Percentiles rank a stretch among this genome's conserved stretches.
These are phyloP conservation scores for Mortierella sp. DNA, from an alignment of 371 early-diverging fungal species.

Conservation along the genomic window DNA sequence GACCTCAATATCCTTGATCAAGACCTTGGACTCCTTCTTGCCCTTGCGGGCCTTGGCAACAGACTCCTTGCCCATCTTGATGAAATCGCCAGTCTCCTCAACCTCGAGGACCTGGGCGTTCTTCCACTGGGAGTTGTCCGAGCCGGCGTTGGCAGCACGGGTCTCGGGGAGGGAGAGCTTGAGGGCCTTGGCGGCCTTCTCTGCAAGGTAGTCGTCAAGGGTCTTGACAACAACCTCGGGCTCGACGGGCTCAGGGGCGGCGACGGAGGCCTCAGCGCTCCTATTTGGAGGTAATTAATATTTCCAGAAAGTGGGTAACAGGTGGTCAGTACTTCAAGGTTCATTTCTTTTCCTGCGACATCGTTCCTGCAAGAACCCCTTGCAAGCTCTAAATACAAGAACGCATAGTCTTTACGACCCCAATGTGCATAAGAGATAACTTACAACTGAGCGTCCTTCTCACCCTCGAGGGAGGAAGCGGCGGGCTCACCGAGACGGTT, in stretches of 20 bases:
- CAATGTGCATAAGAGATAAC: constrained; percentile 19
- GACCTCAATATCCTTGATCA: constrained; percentile 70
- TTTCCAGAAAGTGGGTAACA: neutral
- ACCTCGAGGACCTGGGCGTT: constrained; percentile 77
- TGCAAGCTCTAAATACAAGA: neutral
- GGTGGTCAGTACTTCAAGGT: neutral
- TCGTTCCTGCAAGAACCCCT: too few relatives aligned
- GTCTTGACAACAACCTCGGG: constrained; percentile 81
- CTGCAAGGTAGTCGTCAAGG: constrained; percentile 84
- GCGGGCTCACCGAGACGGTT: constrained; percentile 83
- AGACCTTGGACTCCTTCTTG: constrained; percentile 71
- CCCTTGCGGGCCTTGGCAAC: constrained; percentile 58
- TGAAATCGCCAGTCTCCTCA: constrained; percentile 72
- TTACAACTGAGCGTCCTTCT: constrained; percentile 53
- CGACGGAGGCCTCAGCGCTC: constrained; percentile 43
- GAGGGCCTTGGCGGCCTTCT: constrained; percentile 71
- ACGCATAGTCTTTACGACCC: neutral
- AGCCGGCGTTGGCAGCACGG: constrained; percentile 88
- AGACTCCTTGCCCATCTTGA: constrained; percentile 72
- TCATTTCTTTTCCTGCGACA: too few relatives aligned
- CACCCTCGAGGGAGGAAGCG: constrained; percentile 61
- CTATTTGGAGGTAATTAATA: neutral
- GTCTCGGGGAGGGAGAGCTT: constrained; percentile 68
- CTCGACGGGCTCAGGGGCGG: constrained; percentile 67
- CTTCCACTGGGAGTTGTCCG: constrained; percentile 84